These are phyloP conservation scores for Acrodontium crateriforme DNA, from an alignment of 2,329 filamentous ascomycete genomes.

Conservation along the genomic window DNA sequence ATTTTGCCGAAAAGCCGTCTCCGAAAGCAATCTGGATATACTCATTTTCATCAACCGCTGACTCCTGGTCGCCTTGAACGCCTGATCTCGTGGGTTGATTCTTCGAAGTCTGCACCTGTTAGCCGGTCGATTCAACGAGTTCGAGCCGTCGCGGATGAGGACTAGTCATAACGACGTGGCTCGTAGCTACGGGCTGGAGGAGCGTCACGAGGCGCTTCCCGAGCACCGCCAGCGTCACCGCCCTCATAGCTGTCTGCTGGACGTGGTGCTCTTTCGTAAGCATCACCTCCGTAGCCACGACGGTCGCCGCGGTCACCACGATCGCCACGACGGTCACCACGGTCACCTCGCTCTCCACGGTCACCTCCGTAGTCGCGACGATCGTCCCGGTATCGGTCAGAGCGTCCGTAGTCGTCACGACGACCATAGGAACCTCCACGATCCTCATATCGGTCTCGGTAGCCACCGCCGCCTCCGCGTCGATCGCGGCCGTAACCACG, in stretches of 20 bases:
- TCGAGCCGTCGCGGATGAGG: no score
- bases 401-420: conserved; percentile 37
- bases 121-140: no score
- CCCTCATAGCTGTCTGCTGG: conserved; percentile 12
- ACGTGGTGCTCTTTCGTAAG: conserved; percentile 20
- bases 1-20: no score
- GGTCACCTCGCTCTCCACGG: conserved; percentile 11
- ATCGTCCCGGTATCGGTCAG: conserved; percentile 34
- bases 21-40: no score
- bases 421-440: conserved; percentile 47
- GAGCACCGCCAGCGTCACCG: conserved; percentile 13
- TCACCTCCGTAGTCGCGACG: conserved; percentile 28
- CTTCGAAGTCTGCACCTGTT: no score
- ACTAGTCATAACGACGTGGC: conserved; percentile 22
- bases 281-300: conserved; percentile 13
- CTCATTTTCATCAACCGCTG: no score
- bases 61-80: no score
- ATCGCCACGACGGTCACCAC: conserved; percentile 5
- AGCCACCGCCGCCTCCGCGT: conserved; percentile 33
- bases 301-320: conserved; percentile 8
- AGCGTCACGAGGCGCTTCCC: conserved; percentile 12
- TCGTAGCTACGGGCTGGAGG: conserved; percentile 21
- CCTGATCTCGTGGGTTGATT: no score
- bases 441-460: conserved; percentile 48
- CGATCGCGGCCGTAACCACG: conserved; percentile 31